These are phyloP conservation scores for Adansonia digitata DNA, from an alignment of 345 rosid genomes.

Conservation along the genomic window DNA sequence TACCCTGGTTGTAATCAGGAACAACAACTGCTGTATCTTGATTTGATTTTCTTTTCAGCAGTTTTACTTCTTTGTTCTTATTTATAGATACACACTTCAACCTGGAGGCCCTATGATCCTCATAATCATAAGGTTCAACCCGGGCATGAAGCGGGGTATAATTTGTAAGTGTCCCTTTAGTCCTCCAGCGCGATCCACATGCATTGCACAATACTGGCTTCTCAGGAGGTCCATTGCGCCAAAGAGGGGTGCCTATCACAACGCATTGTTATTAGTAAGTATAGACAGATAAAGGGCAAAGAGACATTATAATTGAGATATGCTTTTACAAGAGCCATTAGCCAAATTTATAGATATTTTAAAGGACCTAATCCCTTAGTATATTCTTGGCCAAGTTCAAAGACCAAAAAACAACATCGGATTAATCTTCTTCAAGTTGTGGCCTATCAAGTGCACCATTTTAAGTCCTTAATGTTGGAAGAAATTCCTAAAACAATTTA, in stretches of 20 bases:
- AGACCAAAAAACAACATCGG: too few relatives aligned
- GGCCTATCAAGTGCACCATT: neutral
- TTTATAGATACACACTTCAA: conserved; percentile 41
- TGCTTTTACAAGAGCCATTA: neutral
- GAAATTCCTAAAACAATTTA: neutral
- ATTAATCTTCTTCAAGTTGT: neutral
- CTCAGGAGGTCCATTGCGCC: conserved; percentile 88
- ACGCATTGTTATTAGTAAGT: conserved; percentile 19
- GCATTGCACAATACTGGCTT: conserved; percentile 85
- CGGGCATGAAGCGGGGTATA: conserved; percentile 79
- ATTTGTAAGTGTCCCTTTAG: conserved; percentile 68
- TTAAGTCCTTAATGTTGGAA: conserved; percentile 1
- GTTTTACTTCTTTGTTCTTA: conserved; percentile 56
- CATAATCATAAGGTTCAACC: conserved; percentile 46
- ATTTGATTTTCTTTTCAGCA: conserved; percentile 68
- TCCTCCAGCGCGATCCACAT: conserved; percentile 82
- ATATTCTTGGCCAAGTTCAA: too few relatives aligned
- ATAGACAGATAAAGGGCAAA: neutral
- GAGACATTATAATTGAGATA: neutral
- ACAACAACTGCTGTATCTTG: conserved; percentile 37
- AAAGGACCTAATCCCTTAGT: neutral
- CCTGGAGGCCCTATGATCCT: conserved; percentile 46
- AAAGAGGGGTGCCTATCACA: conserved; percentile 67
- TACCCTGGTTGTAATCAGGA: conserved; percentile 47
- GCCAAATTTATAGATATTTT: neutral